Evolutionary conservation across 495 filamentous ascomycete genomes (phyloP).

Genomic region (Neurospora sp.): DNA sequence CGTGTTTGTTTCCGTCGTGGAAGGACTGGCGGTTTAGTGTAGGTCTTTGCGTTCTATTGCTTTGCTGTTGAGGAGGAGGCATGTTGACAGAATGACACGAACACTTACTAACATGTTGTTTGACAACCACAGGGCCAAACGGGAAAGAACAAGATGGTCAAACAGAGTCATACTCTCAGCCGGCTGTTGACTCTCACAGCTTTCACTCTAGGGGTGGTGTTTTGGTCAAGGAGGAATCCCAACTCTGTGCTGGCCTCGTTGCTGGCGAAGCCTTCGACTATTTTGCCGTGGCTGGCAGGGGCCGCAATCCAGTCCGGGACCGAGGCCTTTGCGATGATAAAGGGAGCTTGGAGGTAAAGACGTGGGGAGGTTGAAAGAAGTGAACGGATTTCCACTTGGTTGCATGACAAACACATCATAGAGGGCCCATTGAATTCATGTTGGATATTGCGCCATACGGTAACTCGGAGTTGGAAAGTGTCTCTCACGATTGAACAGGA

Average conservation of each 20-base stretch:
- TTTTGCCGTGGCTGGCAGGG: background rate
- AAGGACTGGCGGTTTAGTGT: background rate
- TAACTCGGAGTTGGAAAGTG: background rate
- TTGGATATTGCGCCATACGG: background rate
- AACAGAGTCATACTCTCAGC: background rate
- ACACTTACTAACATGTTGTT: background rate
- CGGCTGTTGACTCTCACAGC: background rate
- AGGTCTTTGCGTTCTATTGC: background rate
- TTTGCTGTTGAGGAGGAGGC: too few species aligned
- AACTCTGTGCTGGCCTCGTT: background rate
- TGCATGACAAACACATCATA: background rate
- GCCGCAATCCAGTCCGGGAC: background rate
- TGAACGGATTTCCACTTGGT: background rate
- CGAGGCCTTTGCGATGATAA: background rate
- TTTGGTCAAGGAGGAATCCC: background rate
- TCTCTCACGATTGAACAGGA: background rate
- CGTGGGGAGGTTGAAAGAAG: too few species aligned
- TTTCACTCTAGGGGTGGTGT: background rate
- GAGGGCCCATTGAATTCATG: background rate
- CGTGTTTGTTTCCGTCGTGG: slow-evolving; percentile 1
- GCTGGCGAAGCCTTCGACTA: background rate
- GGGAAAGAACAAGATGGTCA: background rate
- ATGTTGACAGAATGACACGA: too few species aligned
- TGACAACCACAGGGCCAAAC: background rate
- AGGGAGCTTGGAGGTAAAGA: background rate